Evolutionary conservation across 495 filamentous ascomycete genomes (phyloP).

Genomic region (Ramalina intermedia): DNA sequence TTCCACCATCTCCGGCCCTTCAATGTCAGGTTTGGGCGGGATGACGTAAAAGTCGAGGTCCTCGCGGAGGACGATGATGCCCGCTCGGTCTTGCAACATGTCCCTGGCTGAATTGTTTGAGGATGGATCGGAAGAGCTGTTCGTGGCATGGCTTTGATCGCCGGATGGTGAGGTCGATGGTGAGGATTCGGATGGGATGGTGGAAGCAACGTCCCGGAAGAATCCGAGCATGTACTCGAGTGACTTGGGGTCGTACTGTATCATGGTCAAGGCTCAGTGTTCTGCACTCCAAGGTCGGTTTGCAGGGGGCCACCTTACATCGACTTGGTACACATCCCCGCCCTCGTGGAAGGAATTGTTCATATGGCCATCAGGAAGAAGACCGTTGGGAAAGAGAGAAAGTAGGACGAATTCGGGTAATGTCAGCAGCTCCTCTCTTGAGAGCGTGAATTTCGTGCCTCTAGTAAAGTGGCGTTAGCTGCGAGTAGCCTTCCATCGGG

Average conservation of each 20-base stretch:
- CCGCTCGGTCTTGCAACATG: constrained; percentile 76
- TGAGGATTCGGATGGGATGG: constrained; percentile 62
- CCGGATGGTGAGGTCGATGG: constrained; percentile 35
- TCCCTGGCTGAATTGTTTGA: constrained; percentile 55
- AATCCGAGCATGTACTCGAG: constrained; percentile 99
- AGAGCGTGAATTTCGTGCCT: constrained; percentile 83
- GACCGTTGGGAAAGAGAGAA: constrained; percentile 93
- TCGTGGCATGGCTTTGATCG: constrained; percentile 42
- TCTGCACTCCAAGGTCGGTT: constrained; percentile 15
- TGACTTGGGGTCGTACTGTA: constrained; percentile 90
- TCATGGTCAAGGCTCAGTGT: constrained; percentile 22
- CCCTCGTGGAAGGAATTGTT: constrained; percentile 68
- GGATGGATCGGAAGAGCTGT: constrained; percentile 41
- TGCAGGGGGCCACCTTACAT: constrained; percentile 49
- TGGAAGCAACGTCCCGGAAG: constrained; percentile 89
- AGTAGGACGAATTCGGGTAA: constrained; percentile 96
- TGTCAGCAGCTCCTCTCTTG: constrained; percentile 86
- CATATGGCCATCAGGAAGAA: constrained; percentile 94
- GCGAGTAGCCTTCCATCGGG: not conserved
- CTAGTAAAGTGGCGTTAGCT: constrained; percentile 33
- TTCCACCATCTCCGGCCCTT: constrained; percentile 82
- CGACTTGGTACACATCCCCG: constrained; percentile 83
- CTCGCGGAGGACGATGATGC: constrained; percentile 93
- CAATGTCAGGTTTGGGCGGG: constrained; percentile 73
- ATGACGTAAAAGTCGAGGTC: constrained; percentile 97